A percentile compares a stretch with the other conserved stretches of the same genome.
These are phyloP conservation scores for Fusarium avenaceum DNA, from an alignment of 2,329 filamentous ascomycete genomes.

Conservation along the genomic window DNA sequence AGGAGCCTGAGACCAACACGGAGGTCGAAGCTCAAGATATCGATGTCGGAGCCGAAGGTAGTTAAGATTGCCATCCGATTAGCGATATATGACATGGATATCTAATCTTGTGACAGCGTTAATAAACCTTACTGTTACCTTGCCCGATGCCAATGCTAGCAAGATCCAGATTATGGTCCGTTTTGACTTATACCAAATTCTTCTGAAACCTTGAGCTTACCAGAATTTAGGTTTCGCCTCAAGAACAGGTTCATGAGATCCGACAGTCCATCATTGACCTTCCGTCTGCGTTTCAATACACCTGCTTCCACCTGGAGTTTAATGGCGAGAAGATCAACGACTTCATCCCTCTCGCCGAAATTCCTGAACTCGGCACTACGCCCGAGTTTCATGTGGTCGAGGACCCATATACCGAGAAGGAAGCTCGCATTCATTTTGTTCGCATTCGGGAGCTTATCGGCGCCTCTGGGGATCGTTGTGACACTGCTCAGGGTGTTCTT, in stretches of 20 bases:
- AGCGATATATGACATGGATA: conserved; percentile 16
- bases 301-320: conserved; percentile 97
- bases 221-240: conserved; percentile 78
- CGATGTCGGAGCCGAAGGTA: conserved; percentile 55
- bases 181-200: conserved; percentile 37
- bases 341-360: conserved; percentile 91
- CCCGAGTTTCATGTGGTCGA: conserved; percentile 87
- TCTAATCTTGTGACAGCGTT: conserved; percentile 58
- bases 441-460: conserved; percentile 93
- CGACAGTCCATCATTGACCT: conserved; percentile 96
- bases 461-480: conserved; percentile 88
- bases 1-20: conserved; percentile 47
- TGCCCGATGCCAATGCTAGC: conserved; percentile 79
- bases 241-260: conserved; percentile 98
- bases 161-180: conserved; percentile 89
- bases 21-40: conserved; percentile 47
- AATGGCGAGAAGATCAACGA: conserved; percentile 93
- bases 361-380: conserved; percentile 80
- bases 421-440: conserved; percentile 94
- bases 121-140: conserved; percentile 78
- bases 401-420: conserved; percentile 98
- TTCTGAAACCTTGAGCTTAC: conserved; percentile 33
- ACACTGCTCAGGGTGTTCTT: conserved; percentile 86
- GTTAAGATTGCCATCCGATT: conserved; percentile 15
- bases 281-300: conserved; percentile 94